Evolutionary conservation across 2,329 filamentous ascomycete genomes (phyloP).

Genomic region (Colletotrichum somersetense): DNA sequence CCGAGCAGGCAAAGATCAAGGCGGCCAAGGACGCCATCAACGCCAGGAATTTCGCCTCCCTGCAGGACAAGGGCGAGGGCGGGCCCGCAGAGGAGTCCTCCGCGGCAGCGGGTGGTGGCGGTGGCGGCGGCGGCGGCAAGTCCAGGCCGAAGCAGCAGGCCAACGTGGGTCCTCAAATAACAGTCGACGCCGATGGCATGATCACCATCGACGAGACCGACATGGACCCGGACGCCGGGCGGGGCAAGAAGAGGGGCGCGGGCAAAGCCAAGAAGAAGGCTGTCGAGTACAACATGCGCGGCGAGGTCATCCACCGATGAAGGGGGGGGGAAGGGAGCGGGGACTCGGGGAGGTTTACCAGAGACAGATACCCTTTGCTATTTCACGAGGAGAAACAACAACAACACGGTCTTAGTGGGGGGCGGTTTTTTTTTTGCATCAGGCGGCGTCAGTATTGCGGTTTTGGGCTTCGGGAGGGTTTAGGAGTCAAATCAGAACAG

Average conservation of each 20-base stretch:
- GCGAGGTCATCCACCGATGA: conserved; percentile 40
- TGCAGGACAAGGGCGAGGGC: conserved; percentile 57
- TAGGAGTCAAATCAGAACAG: not conserved
- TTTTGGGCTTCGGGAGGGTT: not conserved
- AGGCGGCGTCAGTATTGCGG: conserved; percentile 10
- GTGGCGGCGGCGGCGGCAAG: conserved; percentile 6
- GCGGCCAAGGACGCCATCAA: conserved; percentile 63
- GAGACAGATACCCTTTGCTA: conserved; percentile 17
- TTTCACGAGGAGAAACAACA: conserved; percentile 1
- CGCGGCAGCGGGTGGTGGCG: not conserved
- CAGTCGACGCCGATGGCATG: conserved; percentile 40
- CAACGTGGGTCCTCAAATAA: conserved; percentile 33
- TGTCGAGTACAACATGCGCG: conserved; percentile 48
- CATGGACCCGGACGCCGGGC: conserved; percentile 34
- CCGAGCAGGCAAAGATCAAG: conserved; percentile 56
- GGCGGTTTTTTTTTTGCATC: not conserved
- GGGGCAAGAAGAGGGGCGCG: conserved; percentile 50
- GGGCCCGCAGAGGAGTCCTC: conserved; percentile 39
- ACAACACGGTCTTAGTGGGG: conserved; percentile 1
- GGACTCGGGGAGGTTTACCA: conserved; percentile 9
- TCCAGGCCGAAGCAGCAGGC: conserved; percentile 19
- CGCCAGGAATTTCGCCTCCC: conserved; percentile 61
- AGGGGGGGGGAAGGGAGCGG: not conserved
- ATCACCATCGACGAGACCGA: conserved; percentile 42
- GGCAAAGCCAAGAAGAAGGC: conserved; percentile 50